Percentiles rank a stretch among this genome's conserved stretches.
These are phyloP conservation scores for Fragilaria radians DNA, from an alignment of 108 stramenopile genomes.

Conservation along the genomic window DNA sequence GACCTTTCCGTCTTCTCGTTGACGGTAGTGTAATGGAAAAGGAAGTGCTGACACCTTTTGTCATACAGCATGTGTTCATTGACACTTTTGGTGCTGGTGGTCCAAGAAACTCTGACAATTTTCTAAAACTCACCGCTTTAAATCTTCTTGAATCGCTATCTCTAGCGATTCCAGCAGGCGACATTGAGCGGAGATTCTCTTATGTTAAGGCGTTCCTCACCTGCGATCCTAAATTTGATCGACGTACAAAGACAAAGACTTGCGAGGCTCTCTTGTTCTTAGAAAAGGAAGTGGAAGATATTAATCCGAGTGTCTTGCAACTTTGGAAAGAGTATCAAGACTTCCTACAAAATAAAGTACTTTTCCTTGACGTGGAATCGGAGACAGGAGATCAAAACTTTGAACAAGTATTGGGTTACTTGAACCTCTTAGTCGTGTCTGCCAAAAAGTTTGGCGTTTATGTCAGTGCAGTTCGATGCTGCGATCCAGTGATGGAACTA, in stretches of 20 bases:
- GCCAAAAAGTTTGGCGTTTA: constrained; percentile 31
- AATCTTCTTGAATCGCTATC: constrained; percentile 18
- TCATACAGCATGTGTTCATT: constrained; percentile 52
- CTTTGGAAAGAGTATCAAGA: constrained; percentile 25
- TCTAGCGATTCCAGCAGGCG: constrained; percentile 8
- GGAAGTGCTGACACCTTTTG: constrained; percentile 28
- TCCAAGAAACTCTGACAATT: constrained; percentile 22
- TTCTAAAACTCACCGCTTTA: constrained; percentile 40
- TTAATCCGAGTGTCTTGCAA: neutral
- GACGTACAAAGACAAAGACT: constrained; percentile 56
- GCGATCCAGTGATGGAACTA: constrained; percentile 21
- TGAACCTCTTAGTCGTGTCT: constrained; percentile 29
- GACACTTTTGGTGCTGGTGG: constrained; percentile 52
- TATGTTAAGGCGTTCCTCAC: constrained; percentile 43
- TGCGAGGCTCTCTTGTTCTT: constrained; percentile 38
- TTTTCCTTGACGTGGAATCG: too few relatives aligned
- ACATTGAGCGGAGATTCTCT: constrained; percentile 33
- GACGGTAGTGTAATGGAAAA: constrained; percentile 37
- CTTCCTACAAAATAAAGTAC: constrained; percentile 2
- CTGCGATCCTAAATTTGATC: constrained; percentile 62
- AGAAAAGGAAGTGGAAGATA: constrained; percentile 4
- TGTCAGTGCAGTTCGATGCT: constrained; percentile 1
- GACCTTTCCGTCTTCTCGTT: constrained; percentile 33
- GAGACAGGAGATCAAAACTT: too few relatives aligned
- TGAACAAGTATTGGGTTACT: constrained; percentile 29